These are phyloP conservation scores for Pichia cactophila DNA, from an alignment of 1,139 yeast species.

Conservation along the genomic window DNA sequence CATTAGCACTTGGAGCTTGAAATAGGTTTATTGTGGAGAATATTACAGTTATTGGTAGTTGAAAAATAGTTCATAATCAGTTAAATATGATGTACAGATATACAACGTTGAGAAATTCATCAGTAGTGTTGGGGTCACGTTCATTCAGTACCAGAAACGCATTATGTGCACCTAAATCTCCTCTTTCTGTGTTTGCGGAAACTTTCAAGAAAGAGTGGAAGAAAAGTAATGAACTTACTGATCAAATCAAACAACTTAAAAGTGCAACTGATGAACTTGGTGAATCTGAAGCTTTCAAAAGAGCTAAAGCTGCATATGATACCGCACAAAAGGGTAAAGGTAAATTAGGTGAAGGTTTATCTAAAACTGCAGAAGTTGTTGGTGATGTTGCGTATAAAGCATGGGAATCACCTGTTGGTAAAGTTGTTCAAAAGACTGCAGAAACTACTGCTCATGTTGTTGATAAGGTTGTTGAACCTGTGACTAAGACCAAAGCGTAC, in stretches of 20 bases:
- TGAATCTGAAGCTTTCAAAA: slow-evolving; percentile 88
- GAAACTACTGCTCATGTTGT: slow-evolving; percentile 72
- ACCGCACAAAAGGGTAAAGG: slow-evolving; percentile 74
- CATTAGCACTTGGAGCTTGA: background rate
- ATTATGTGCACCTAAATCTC: slow-evolving; percentile 44
- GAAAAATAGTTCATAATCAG: background rate
- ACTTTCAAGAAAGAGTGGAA: slow-evolving; percentile 89
- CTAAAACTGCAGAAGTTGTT: slow-evolving; percentile 88
- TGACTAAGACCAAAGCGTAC: slow-evolving; percentile 82
- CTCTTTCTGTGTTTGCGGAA: slow-evolving; percentile 86
- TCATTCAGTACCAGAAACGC: slow-evolving; percentile 1
- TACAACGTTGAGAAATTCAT: slow-evolving; percentile 3
- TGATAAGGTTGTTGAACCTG: slow-evolving; percentile 86
- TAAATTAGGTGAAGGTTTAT: slow-evolving; percentile 76
- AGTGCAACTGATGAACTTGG: slow-evolving; percentile 95
- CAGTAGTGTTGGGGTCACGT: slow-evolving; percentile 6
- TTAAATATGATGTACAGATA: slow-evolving; percentile 7
- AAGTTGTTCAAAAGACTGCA: slow-evolving; percentile 78
- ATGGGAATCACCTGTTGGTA: slow-evolving; percentile 94
- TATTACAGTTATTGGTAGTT: background rate
- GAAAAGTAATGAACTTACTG: slow-evolving; percentile 82
- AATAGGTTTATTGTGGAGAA: background rate
- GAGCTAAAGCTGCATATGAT: slow-evolving; percentile 88
- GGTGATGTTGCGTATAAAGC: slow-evolving; percentile 87
- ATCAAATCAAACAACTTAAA: slow-evolving; percentile 87